phyloP scores from a whole-genome alignment of 2,329 filamentous ascomycete genomes.

The Huntiella abstrusa region DNA sequence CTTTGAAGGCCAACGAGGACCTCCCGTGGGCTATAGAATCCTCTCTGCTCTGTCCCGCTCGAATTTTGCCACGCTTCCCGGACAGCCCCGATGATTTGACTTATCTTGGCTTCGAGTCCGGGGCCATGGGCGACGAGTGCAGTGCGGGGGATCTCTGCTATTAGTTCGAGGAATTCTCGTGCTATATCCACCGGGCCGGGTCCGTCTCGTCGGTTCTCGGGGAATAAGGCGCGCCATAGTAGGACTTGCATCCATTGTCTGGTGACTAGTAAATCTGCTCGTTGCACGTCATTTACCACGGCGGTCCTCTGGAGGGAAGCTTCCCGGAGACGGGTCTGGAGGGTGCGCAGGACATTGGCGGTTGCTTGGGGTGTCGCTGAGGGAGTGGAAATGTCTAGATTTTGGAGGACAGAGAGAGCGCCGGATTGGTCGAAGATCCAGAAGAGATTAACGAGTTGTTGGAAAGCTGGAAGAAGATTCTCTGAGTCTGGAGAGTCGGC shows the following conservation, averaged over 20 bases:
- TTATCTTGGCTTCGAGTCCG: slow-evolving; percentile 29
- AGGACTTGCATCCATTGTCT: slow-evolving; percentile 32
- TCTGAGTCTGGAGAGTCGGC: slow-evolving; percentile 17
- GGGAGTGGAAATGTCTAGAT: background rate
- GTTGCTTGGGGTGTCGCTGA: slow-evolving; percentile 15
- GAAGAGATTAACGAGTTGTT: slow-evolving; percentile 29
- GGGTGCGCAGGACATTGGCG: slow-evolving; percentile 19
- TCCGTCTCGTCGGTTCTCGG: slow-evolving; percentile 16
- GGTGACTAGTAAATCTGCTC: slow-evolving; percentile 29
- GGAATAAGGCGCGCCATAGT: slow-evolving; percentile 24
- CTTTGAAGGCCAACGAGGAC: slow-evolving; percentile 22
- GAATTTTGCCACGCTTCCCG: slow-evolving; percentile 19
- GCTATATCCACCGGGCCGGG: slow-evolving; percentile 26
- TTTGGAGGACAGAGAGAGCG: slow-evolving; percentile 26
- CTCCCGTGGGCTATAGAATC: slow-evolving; percentile 15
- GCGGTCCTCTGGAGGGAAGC: slow-evolving; percentile 18
- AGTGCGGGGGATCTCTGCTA: slow-evolving; percentile 24
- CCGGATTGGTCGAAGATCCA: slow-evolving; percentile 31
- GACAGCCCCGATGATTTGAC: slow-evolving; percentile 27
- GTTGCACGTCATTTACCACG: slow-evolving; percentile 27
- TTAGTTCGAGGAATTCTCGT: slow-evolving; percentile 25
- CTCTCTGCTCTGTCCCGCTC: slow-evolving; percentile 1
- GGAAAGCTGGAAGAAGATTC: slow-evolving; percentile 28
- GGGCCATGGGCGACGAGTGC: slow-evolving; percentile 31
- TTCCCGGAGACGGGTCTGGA: slow-evolving; percentile 26